Evolutionary conservation across 352 stramenopile genomes (phyloP).

Genomic region (Globisporangium radiosum): DNA sequence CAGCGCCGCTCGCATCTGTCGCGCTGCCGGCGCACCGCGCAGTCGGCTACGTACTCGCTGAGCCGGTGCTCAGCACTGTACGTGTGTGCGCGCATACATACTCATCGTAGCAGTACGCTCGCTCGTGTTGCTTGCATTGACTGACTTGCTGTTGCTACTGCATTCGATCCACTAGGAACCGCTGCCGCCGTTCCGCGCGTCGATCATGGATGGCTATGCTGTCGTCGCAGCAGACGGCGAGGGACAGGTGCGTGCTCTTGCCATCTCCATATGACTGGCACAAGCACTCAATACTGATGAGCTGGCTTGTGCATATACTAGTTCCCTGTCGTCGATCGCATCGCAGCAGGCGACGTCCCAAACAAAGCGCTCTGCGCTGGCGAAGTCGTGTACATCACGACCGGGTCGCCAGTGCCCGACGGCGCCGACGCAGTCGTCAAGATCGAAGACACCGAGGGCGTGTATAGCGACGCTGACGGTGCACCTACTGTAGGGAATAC

Average conservation of each 20-base stretch:
- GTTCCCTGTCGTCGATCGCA: slow-evolving; percentile 63
- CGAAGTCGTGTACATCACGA: slow-evolving; percentile 92
- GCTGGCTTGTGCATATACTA: slow-evolving; percentile 5
- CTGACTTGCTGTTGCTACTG: slow-evolving; percentile 12
- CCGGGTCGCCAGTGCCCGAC: slow-evolving; percentile 87
- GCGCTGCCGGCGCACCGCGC: slow-evolving; percentile 28
- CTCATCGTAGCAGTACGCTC: too few species aligned
- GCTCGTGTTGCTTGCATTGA: too few species aligned
- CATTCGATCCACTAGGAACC: slow-evolving; percentile 38
- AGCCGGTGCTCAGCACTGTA: slow-evolving; percentile 41
- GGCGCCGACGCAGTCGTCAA: slow-evolving; percentile 91
- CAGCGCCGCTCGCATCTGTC: slow-evolving; percentile 30
- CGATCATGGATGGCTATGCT: slow-evolving; percentile 98
- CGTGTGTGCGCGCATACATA: neutral
- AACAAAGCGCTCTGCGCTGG: slow-evolving; percentile 27
- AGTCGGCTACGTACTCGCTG: slow-evolving; percentile 45
- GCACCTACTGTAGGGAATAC: neutral
- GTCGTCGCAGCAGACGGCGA: slow-evolving; percentile 82
- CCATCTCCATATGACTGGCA: too few species aligned
- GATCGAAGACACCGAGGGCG: slow-evolving; percentile 88
- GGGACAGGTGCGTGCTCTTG: slow-evolving; percentile 14
- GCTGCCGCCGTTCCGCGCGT: slow-evolving; percentile 93
- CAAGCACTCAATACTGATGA: too few species aligned
- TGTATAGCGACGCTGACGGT: slow-evolving; percentile 24
- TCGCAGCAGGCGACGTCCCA: slow-evolving; percentile 59